Base-by-base conservation (phyloP, 805 yeast species). In the Tetrapisispora fleetii region DNA sequence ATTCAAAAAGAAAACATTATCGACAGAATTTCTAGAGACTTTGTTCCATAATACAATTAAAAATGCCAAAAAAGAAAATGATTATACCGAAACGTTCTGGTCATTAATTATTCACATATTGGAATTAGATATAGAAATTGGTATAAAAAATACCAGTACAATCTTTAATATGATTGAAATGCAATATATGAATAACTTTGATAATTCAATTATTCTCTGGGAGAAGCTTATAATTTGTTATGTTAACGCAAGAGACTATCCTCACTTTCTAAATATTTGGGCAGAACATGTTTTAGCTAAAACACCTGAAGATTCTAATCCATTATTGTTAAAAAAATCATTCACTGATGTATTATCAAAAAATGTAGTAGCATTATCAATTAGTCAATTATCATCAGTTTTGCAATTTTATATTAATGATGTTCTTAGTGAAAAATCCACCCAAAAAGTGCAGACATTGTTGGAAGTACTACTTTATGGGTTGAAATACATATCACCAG, bases 191-290 rank as follows among this genome's bases (percentile, higher is more conserved):
- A 41, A 57, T 7, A 16, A 38, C 19, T 37, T 47, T 17, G 40
- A 51, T 2, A 28, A 43, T n/a, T 43, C 45, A 4, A 14, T 53
- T 3, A 37, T 48, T 2, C 51, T 67, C 38, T 63, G 68, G 56
- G 47, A 52, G 1, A 65, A 67, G 41, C 47, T 78, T n/a, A 61
- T 76, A 1, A 64, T 68, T 16, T 75, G 82, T 21, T 77, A 72
- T 58, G 66, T 71, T 11, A 75, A 70, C 54, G 80, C 81, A 4
- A 77, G 90, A 69, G 87, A 81, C 48, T 65, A 78, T 27, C 63
- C 63, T 3, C 58, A 65, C 4, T 83, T 83, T 53, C 67, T 78
- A 45, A 60, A 67, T 8, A 53, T 71, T 13, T 80, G 83, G 80
- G 62, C 66, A 16, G 43, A 41, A 0, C 61, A 58, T 44, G 28